Base-by-base conservation (phyloP, 768 basidiomycete species). In the Tephrocybe sp. region DNA sequence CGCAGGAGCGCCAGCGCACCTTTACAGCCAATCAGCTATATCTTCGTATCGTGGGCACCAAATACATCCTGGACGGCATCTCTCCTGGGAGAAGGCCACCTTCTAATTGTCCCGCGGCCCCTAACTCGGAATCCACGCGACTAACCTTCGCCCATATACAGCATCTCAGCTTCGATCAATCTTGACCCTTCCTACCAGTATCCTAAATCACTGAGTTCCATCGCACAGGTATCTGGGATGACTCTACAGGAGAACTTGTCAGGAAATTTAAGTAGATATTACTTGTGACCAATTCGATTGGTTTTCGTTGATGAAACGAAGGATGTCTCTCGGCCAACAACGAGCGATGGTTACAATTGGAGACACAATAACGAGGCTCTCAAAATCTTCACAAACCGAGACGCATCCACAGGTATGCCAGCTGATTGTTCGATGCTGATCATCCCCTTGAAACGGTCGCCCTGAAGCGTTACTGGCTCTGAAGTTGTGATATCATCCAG, bases 131-230 rank as follows among this genome's bases (percentile, higher is more conserved):
- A 36, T 15, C 48, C 32, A 18, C 45, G 32, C 15, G 33, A 38
- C 8, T 34, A 24, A 23, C 46, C 40, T 4, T 39, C 34, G 28
- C 73, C 76, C 1, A 45, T 74, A 14, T 77, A 76, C 49, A 68
- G 69, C n/a, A 71, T 79, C 28, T 64, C 71, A 4, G 73, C 74
- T 1, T 58, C 67, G 4, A 65, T 79, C 25, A 73, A 77, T 50
- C 65, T 78, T 15, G 73, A 74, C 50, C 78, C 77, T 75, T 78
- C 45, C 63, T 73, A 1, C 77, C 76, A 9, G 58, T 78, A 2
- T 75, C 73, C 1, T 75, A 74, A 50, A 58, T 72, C 12, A 79
- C 78, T 1, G 65, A 65, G 15, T 63, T 79, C 3, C 58, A 62
- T 33, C 59, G 71, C 6, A 60, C 62, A 8, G 62, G 56, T 15